Conservation (phyloP, 2,329 filamentous ascomycete genomes). For the Sporothrix dimorphospora region DNA sequence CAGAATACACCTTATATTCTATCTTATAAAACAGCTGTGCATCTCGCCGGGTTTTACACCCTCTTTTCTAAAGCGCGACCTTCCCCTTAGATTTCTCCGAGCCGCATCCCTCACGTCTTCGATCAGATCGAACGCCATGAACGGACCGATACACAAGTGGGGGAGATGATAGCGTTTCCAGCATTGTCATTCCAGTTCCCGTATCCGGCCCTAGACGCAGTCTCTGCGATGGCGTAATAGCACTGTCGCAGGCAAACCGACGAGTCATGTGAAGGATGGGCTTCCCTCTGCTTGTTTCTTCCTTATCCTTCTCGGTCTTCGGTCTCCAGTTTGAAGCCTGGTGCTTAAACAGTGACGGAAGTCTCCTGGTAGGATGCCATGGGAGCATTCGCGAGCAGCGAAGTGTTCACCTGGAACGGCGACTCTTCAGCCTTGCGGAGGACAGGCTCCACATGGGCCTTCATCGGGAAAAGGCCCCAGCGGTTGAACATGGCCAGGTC, state of each 20-base stretch:
- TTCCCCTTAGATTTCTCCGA: conserved; percentile 4
- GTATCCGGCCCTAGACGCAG: conserved; percentile 22
- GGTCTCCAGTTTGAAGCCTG: not conserved
- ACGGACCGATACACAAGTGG: conserved; percentile 21
- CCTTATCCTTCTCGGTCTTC: not conserved
- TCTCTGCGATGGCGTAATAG: conserved; percentile 29
- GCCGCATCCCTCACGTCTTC: conserved; percentile 17
- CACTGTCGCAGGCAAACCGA: conserved; percentile 28
- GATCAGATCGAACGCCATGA: conserved; percentile 15
- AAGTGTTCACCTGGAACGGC: conserved; percentile 10
- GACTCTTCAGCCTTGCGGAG: conserved; percentile 1
- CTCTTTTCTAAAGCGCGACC: not conserved
- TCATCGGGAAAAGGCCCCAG: conserved; percentile 83
- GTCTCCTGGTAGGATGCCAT: not conserved
- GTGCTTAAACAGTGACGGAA: not conserved
- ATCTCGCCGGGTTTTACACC: not conserved
- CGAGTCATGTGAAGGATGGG: conserved; percentile 20
- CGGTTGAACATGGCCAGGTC: conserved; percentile 80
- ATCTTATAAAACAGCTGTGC: not conserved
- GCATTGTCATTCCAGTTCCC: conserved; percentile 26
- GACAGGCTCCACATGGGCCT: conserved; percentile 36
- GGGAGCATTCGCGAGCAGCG: not conserved
- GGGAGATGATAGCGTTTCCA: conserved; percentile 27
- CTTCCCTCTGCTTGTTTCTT: conserved; percentile 6
- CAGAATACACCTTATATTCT: conserved; percentile 10